Evolutionary conservation across 345 rosid species (phyloP), one percentile per base, ranked within the genome.

Genomic region (Sisymbrium irio): DNA sequence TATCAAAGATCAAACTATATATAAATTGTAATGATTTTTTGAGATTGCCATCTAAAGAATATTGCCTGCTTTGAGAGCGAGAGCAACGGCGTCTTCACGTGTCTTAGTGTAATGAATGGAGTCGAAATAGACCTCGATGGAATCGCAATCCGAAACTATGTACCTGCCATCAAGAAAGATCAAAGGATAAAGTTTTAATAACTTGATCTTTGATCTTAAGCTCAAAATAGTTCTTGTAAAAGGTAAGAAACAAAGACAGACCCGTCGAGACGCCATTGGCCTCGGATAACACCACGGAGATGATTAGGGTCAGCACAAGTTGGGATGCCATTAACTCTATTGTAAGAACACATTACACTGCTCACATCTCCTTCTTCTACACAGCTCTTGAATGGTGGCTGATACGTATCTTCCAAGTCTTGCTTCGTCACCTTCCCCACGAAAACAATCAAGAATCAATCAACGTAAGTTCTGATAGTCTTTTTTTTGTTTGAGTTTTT

Each of bases 121-220:
- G 45, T 87, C 66, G 13, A 84, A 87, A 74, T 84, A 73, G 1
- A 87, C 90, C 47, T 83, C 33, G 9, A 89, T 64, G 4, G 97
- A 88, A 80, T 91, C 96, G 25, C 93, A 89, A 64, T 89, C 97
- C 0, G 92, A 78, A 37, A 87, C 91, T 3, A 87, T 87, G 47
- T 85, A 89, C 63, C 76, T 72, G 14, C 75, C 78, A 84, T 10
- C 60, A 57, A 65, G 45, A 60, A 63, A 13, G 15, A 49, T 46
- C 0, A 0, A 47, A 25, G 47, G 42, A n/a, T 18, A 15, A 51
- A n/a, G 60, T 25, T 7, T 47, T 7, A 7, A 32, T 14, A 6
- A 57, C 41, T 46, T n/a, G 9, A 47, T 36, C 14, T 59, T 15
- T 55, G 20, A 57, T 69, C 45, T 57, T 9, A 5, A 65, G 20